Evolutionary conservation across 139 green algal genomes (phyloP), one percentile per base, ranked within the genome.

Genomic region (Micromonas pusilla): DNA sequence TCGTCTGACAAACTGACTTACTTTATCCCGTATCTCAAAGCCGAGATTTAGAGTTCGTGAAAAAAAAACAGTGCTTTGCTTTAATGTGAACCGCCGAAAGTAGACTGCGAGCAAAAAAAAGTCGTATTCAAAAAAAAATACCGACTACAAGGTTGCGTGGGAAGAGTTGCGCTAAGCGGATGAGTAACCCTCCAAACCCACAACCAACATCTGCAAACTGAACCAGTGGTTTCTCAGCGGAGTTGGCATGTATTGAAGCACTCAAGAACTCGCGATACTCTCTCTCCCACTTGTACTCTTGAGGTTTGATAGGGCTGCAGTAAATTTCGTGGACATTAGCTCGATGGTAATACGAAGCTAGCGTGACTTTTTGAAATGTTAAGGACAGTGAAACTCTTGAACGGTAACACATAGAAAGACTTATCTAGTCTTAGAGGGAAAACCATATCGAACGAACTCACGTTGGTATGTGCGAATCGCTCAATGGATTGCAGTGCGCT

Each of bases 401-500:
- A n/a, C n/a, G n/a, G n/a, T n/a, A n/a, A n/a, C n/a, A n/a, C n/a
- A n/a, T n/a, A n/a, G n/a, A n/a, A n/a, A n/a, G n/a, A n/a, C 45
- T 57, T 16, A 57, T 23, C 16, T 9, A 57, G 16, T 16, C 45
- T 57, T 57, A 57, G 45, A 57, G 45, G 16, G 45, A 9, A 16
- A 16, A 23, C 45, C 16, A 16, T 57, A 57, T 57, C 45, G 45
- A 16, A 23, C 45, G 45, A 16, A 57, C 45, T 57, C 45, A 57
- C 45, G 16, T 16, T 57, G 45, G 16, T 20, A 85, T 86, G 28
- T 82, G 70, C 25, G 26, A 38, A 75, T 97, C 95, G 60, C 88
- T 94, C 36, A 99, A 83, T 0, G 95, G 95, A 80, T 99, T 99
- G 85, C 90, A 93, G 89, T 99, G 95, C 0, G 95, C 95, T 0